Conservation (phyloP, 2,329 filamentous ascomycete species). For the Cladosporium phlei region DNA sequence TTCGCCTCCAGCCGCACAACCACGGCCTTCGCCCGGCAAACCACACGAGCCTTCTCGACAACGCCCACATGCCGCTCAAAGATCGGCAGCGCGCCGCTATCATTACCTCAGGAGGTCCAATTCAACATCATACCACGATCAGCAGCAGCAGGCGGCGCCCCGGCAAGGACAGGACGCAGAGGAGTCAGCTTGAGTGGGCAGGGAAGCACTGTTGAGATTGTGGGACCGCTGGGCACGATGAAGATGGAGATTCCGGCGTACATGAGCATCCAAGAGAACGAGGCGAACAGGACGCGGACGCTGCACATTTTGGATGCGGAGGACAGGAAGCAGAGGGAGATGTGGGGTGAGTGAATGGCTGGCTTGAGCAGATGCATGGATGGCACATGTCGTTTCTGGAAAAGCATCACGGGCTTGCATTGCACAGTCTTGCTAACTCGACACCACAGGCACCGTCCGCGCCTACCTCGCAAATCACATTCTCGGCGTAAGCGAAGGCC, state of each 20-base stretch:
- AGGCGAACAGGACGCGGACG: conserved; percentile 56
- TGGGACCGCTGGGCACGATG: conserved; percentile 77
- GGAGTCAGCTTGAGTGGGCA: conserved; percentile 3
- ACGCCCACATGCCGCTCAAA: conserved; percentile 67
- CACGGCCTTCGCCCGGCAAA: conserved; percentile 6
- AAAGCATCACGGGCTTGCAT: neutral
- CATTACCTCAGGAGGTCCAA: conserved; percentile 78
- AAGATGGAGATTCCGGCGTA: conserved; percentile 75
- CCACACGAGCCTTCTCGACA: conserved; percentile 25
- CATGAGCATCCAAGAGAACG: conserved; percentile 66
- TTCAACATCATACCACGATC: conserved; percentile 51
- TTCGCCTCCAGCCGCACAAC: conserved; percentile 6
- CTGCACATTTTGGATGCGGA: conserved; percentile 66
- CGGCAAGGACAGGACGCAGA: neutral
- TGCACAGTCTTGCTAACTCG: neutral
- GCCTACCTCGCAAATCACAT: conserved; percentile 88
- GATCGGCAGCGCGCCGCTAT: conserved; percentile 75
- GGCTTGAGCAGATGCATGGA: too few species aligned
- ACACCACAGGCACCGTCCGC: conserved; percentile 69
- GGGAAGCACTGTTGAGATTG: conserved; percentile 57
- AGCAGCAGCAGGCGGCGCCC: too few species aligned
- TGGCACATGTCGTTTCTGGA: neutral
- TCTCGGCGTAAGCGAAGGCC: conserved; percentile 90
- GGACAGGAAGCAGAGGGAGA: conserved; percentile 73
- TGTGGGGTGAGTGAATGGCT: conserved; percentile 72